phyloP scores from a whole-genome alignment of 352 stramenopile genomes.

The Phytopythium sindhum region DNA sequence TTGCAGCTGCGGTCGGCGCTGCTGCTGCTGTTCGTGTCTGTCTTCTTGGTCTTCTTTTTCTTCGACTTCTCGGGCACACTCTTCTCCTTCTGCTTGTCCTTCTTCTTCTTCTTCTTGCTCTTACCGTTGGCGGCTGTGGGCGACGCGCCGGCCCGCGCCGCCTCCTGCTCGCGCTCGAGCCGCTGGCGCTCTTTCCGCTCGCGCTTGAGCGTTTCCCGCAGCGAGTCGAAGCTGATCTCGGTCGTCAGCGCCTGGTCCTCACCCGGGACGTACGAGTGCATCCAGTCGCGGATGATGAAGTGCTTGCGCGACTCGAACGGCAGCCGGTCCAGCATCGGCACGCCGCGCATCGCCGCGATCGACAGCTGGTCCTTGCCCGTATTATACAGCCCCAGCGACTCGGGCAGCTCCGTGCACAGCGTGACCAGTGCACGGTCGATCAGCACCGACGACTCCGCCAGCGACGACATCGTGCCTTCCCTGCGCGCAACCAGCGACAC shows the following conservation, averaged over 20 bases:
- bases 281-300: conserved; percentile 68
- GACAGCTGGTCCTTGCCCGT: conserved; percentile 67
- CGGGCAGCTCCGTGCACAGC: conserved; percentile 69
- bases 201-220: conserved; percentile 38
- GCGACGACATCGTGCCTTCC: conserved; percentile 34
- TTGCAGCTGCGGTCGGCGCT: not conserved
- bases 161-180: conserved; percentile 41
- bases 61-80: conserved; percentile 21
- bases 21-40: not conserved
- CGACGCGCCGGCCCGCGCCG: conserved; percentile 21
- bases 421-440: conserved; percentile 79
- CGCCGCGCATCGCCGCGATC: conserved; percentile 44
- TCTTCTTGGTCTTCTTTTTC: conserved; percentile 16
- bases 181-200: conserved; percentile 48
- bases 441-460: conserved; percentile 66
- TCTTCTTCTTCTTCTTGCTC: conserved; percentile 15
- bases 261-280: conserved; percentile 51
- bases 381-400: conserved; percentile 76
- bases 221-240: conserved; percentile 56
- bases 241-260: conserved; percentile 47
- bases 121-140: conserved; percentile 1
- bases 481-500: not conserved
- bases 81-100: conserved; percentile 22
- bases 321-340: conserved; percentile 56
- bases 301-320: conserved; percentile 57